Evolutionary conservation across 495 filamentous ascomycete genomes (phyloP).

Genomic region (Hyaloscypha bicolor): DNA sequence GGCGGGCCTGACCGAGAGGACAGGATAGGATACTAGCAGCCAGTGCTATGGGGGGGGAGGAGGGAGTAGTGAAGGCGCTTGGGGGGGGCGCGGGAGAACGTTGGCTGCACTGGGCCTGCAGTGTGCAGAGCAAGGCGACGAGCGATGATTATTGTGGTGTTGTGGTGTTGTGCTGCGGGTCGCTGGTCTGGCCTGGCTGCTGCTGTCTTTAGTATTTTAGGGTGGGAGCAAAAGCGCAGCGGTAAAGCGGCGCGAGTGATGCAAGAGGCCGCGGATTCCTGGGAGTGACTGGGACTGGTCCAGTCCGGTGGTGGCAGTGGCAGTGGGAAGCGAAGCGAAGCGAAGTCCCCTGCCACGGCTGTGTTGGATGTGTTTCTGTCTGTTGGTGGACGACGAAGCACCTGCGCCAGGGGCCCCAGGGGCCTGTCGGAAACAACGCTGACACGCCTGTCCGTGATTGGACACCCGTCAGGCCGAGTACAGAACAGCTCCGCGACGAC

Average conservation of each 20-base stretch:
- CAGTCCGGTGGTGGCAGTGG: no score
- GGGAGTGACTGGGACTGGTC: not conserved
- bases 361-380: not conserved
- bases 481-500: not conserved
- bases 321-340: not conserved
- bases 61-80: conserved; percentile 39
- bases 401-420: not conserved
- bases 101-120: conserved; percentile 28
- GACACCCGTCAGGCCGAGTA: not conserved
- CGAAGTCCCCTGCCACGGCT: not conserved
- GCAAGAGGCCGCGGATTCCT: conserved; percentile 19
- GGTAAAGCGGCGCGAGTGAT: conserved; percentile 26
- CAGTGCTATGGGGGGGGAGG: conserved; percentile 36
- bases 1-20: conserved; percentile 14
- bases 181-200: no score
- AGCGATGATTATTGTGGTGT: not conserved
- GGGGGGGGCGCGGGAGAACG: conserved; percentile 32
- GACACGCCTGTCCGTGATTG: conserved; percentile 9
- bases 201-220: not conserved
- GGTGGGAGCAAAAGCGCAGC: not conserved
- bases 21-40: conserved; percentile 24
- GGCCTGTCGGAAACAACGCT: conserved; percentile 7
- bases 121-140: conserved; percentile 15
- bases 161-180: not conserved
- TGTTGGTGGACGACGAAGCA: not conserved